Conservation (phyloP, 257 asterid species). For the Gentiana macrophylla region DNA sequence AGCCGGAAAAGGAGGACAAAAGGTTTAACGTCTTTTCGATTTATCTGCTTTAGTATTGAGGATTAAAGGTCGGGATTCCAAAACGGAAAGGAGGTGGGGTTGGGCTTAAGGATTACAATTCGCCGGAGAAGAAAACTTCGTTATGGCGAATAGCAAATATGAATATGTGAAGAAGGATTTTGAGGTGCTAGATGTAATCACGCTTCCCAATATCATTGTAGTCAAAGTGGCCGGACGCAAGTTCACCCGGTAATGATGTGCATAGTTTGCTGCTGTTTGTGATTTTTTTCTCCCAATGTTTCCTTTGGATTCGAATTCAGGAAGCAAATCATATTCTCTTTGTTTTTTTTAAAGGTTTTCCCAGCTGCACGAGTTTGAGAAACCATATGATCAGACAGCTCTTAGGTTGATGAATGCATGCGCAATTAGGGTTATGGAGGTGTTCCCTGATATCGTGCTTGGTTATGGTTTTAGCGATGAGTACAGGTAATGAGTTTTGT, state of each 20-base stretch:
- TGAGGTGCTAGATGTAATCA: conserved; percentile 57
- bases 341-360: conserved; percentile 39
- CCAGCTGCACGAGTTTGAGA: conserved; percentile 64
- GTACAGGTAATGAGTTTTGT: no score
- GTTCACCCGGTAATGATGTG: conserved; percentile 40
- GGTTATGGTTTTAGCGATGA: conserved; percentile 63
- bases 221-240: conserved; percentile 48
- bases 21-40: no score
- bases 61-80: no score
- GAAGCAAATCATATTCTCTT: not conserved
- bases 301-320: conserved; percentile 3
- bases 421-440: conserved; percentile 50
- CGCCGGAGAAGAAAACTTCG: no score
- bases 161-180: conserved; percentile 76
- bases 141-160: conserved; percentile 84
- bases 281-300: not conserved
- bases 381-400: conserved; percentile 48
- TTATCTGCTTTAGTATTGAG: no score
- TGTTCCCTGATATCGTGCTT: conserved; percentile 65
- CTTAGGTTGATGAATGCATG: conserved; percentile 71
- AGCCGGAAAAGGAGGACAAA: no score
- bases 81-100: no score
- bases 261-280: no score
- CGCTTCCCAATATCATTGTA: conserved; percentile 49
- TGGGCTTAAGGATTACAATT: no score